These are phyloP conservation scores for Fusarium gaditjirri DNA, from an alignment of 2,329 filamentous ascomycete species.

Conservation along the genomic window DNA sequence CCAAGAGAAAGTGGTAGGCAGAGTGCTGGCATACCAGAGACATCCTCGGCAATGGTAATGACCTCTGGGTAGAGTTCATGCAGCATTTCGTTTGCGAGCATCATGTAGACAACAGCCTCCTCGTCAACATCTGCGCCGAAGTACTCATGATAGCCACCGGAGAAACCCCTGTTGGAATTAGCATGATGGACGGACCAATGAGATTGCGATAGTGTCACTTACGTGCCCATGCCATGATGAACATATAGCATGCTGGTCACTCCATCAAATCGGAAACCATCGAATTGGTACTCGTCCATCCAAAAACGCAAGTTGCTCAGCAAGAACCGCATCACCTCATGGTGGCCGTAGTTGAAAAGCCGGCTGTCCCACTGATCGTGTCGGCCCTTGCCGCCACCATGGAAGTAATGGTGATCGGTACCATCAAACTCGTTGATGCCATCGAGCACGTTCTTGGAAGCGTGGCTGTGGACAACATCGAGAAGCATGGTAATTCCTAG, in stretches of 20 bases:
- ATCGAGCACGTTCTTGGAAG: constrained; percentile 96
- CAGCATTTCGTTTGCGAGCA: constrained; percentile 96
- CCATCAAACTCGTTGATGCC: constrained; percentile 97
- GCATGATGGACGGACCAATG: background rate
- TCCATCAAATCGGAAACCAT: constrained; percentile 97
- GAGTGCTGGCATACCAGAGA: constrained; percentile 98
- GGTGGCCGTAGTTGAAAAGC: constrained; percentile 95
- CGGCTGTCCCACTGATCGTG: constrained; percentile 97
- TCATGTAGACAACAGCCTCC: constrained; percentile 93
- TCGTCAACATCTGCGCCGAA: constrained; percentile 91
- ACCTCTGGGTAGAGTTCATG: constrained; percentile 87
- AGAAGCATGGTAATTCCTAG: constrained; percentile 91
- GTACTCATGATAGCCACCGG: constrained; percentile 97
- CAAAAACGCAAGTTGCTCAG: constrained; percentile 96
- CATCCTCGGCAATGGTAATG: constrained; percentile 96
- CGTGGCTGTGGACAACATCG: constrained; percentile 97
- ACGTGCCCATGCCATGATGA: constrained; percentile 97
- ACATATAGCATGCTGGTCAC: constrained; percentile 98
- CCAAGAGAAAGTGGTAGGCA: constrained; percentile 87
- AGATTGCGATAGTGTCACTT: constrained; percentile 53
- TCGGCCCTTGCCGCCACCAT: constrained; percentile 82
- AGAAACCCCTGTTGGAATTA: constrained; percentile 77
- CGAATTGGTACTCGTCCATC: constrained; percentile 98
- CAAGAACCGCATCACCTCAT: constrained; percentile 95
- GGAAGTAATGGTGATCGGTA: constrained; percentile 95